phyloP scores from a whole-genome alignment of 2,329 filamentous ascomycete species.

The Sclerotinia borealis region DNA sequence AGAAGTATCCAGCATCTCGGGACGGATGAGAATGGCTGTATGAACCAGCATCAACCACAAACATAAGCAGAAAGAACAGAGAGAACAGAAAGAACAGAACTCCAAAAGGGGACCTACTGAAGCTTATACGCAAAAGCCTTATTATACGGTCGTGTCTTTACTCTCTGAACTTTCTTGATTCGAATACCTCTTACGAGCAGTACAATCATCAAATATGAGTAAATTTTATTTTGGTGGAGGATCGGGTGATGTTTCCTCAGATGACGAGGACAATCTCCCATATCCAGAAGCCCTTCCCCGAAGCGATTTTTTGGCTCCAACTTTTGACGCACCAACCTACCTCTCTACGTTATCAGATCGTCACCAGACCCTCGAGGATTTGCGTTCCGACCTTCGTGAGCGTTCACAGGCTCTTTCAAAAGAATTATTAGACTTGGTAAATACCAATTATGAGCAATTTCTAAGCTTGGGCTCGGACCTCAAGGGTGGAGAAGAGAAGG shows the following conservation, averaged over 20 bases:
- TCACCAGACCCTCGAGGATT: slow-evolving; percentile 92
- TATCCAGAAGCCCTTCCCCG: slow-evolving; percentile 83
- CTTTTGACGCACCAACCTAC: slow-evolving; percentile 77
- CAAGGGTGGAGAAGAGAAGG: slow-evolving; percentile 80
- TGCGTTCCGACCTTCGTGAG: slow-evolving; percentile 78
- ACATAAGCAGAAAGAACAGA: background rate
- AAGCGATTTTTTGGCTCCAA: slow-evolving; percentile 68
- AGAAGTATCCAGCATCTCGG: background rate
- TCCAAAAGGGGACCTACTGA: background rate
- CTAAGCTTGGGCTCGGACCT: slow-evolving; percentile 75
- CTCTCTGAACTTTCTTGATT: background rate
- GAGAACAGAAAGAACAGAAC: background rate
- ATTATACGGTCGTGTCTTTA: background rate
- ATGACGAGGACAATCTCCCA: slow-evolving; percentile 67
- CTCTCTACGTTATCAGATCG: slow-evolving; percentile 77
- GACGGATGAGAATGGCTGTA: background rate
- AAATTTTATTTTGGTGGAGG: slow-evolving; percentile 40
- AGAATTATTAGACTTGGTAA: slow-evolving; percentile 90
- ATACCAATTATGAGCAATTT: slow-evolving; percentile 91
- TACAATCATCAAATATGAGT: slow-evolving; percentile 36
- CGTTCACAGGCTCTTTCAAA: slow-evolving; percentile 72
- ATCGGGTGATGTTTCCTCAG: slow-evolving; percentile 28
- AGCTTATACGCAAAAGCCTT: background rate
- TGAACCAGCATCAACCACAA: background rate
- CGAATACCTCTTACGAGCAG: background rate